Percentiles rank a stretch among this genome's conserved stretches.
Evolutionary conservation across 2,329 filamentous ascomycete genomes (phyloP).

Genomic region (Samsoniella hepiali): DNA sequence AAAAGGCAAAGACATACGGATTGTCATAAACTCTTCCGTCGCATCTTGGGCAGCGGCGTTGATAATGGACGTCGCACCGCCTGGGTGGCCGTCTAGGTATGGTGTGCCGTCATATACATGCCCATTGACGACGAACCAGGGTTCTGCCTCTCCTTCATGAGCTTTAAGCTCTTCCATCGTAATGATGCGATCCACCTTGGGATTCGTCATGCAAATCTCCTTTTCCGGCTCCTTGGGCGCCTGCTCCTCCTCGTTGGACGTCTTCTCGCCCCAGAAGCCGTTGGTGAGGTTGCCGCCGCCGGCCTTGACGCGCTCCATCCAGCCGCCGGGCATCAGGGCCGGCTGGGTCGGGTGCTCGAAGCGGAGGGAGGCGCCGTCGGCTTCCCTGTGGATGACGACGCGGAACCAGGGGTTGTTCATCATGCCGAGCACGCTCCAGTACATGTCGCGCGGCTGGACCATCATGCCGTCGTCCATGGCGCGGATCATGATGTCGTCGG

Average conservation of each 20-base stretch:
- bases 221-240: constrained; percentile 45
- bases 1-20: constrained; percentile 60
- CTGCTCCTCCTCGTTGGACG: constrained; percentile 44
- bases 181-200: constrained; percentile 60
- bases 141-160: constrained; percentile 61
- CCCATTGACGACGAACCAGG: constrained; percentile 87
- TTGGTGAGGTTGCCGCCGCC: constrained; percentile 75
- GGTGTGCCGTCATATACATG: constrained; percentile 84
- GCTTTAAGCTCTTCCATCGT: constrained; percentile 67
- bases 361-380: constrained; percentile 46
- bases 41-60: constrained; percentile 78
- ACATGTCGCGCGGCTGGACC: constrained; percentile 87
- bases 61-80: constrained; percentile 80
- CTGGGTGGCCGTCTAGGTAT: constrained; percentile 80
- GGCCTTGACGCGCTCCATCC: constrained; percentile 92
- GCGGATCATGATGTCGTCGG: constrained; percentile 74
- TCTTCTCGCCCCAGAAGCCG: constrained; percentile 77
- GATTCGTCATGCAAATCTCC: constrained; percentile 76
- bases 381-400: constrained; percentile 69
- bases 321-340: constrained; percentile 72
- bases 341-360: constrained; percentile 92
- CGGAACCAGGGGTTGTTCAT: constrained; percentile 98
- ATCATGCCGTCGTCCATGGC: constrained; percentile 91
- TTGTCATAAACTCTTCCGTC: constrained; percentile 86
- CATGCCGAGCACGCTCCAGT: constrained; percentile 93